Conservation (phyloP, 345 rosid genomes). For the Syzygium jambos region DNA sequence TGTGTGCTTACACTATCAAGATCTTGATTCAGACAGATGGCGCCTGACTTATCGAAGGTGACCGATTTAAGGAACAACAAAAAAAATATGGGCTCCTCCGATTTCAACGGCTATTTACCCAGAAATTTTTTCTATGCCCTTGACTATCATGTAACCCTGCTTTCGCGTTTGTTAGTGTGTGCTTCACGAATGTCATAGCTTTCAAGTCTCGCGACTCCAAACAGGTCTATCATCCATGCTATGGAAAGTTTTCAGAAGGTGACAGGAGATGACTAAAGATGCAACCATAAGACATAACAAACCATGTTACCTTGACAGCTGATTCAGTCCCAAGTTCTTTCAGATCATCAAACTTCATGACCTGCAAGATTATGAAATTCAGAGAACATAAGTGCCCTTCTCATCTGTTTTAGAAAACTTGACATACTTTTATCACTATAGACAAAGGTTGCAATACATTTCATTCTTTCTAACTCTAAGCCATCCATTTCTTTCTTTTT, state of each 20-base stretch:
- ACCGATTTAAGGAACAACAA: background rate
- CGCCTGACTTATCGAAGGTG: background rate
- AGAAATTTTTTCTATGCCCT: background rate
- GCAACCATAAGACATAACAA: background rate
- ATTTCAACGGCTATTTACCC: background rate
- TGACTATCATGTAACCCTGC: background rate
- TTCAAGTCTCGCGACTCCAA: background rate
- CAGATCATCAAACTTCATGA: constrained; percentile 94
- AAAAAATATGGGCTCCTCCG: background rate
- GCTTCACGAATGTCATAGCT: background rate
- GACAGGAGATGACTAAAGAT: background rate
- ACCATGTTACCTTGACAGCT: constrained; percentile 66
- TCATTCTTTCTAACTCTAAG: background rate
- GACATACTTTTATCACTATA: background rate
- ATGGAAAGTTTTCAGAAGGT: background rate
- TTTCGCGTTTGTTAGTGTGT: background rate
- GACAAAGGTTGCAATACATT: background rate
- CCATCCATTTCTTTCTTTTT: background rate
- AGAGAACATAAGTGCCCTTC: background rate
- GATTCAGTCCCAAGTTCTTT: constrained; percentile 84
- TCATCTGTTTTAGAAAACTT: background rate
- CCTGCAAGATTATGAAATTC: constrained; percentile 30
- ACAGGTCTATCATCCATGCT: background rate
- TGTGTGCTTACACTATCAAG: background rate
- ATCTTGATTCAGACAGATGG: background rate